A percentile compares a stretch with the other conserved stretches of the same genome.
Evolutionary conservation across 768 basidiomycete species (phyloP).

Genomic region (Piloderma croceum): DNA sequence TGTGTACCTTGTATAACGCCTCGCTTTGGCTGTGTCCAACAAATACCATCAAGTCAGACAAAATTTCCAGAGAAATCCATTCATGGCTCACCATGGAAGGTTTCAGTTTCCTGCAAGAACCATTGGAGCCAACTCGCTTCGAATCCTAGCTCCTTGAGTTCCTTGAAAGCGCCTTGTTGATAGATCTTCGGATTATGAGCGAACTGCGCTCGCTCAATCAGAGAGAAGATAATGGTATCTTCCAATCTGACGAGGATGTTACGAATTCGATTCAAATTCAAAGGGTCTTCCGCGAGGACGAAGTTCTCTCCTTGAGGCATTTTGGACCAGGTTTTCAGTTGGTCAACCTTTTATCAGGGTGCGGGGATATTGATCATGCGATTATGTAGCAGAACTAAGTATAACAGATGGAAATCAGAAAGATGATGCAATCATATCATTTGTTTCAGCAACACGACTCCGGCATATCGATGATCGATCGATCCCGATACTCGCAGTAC

Average conservation of each 20-base stretch:
- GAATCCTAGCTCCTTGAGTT: constrained; percentile 70
- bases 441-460: no score
- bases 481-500: no score
- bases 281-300: constrained; percentile 62
- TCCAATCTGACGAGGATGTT: constrained; percentile 85
- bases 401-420: no score
- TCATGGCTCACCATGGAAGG: constrained; percentile 92
- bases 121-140: constrained; percentile 92
- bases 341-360: no score
- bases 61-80: no score
- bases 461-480: no score
- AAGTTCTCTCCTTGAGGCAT: constrained; percentile 68
- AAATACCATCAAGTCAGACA: background rate
- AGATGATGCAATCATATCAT: no score
- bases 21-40: constrained; percentile 83
- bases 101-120: constrained; percentile 94
- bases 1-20: constrained; percentile 84
- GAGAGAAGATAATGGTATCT: constrained; percentile 96
- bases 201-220: constrained; percentile 97
- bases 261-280: constrained; percentile 85
- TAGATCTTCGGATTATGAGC: constrained; percentile 91
- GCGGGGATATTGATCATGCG: constrained; percentile 7
- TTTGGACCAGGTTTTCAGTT: no score
- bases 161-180: constrained; percentile 68
- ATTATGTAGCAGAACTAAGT: no score